Base-by-base conservation (phyloP, 805 yeast genomes). In the Brettanomyces sp. region DNA sequence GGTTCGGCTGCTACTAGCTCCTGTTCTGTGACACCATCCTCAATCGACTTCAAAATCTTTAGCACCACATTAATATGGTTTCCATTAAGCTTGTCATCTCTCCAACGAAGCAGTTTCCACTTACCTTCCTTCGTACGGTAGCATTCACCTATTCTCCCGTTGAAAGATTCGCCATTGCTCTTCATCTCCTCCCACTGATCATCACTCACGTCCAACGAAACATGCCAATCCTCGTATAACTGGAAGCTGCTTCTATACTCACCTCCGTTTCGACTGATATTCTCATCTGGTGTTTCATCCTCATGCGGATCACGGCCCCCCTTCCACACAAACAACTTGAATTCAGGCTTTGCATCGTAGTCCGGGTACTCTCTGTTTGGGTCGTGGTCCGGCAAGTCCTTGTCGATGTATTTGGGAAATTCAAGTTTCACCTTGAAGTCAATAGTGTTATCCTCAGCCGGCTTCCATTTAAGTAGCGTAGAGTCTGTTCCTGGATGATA, bases 401-500 rank as follows among this genome's bases (percentile, higher is more conserved):
- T 76, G 59, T 85, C 91, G 41, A 73, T 73, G 54, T 54, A 79
- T 7, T 64, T 54, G 14, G 80, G 77, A 55, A 86, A 85, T 34
- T 73, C 73, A 48, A 88, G 63, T 33, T 72, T 71, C 49, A 93
- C 63, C 59, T 81, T 81, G 65, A 87, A 93, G 64, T 93, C 99
- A 39, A 95, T 78, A 0, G 97, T 84, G 56, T 93, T 95, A 63
- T 91, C 99, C 51, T 86, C 86, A 11, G 95, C 87, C 2, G 99
- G 98, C 59, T 93, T 93, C 99, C 99, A 93, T 65, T 95, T 93
- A 46, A 93, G 67, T 43, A 93, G 69, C 5, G 88, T 78, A 0
- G 79, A 74, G 62, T 93, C 98, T 1, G 98, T 91, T 12, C 98
- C 98, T 51, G 82, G 79, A 3, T 78, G 71, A 64, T 93, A 93